These are phyloP conservation scores for Eimeria falciformis DNA, from an alignment of 169 alveolate species.

Conservation along the genomic window DNA sequence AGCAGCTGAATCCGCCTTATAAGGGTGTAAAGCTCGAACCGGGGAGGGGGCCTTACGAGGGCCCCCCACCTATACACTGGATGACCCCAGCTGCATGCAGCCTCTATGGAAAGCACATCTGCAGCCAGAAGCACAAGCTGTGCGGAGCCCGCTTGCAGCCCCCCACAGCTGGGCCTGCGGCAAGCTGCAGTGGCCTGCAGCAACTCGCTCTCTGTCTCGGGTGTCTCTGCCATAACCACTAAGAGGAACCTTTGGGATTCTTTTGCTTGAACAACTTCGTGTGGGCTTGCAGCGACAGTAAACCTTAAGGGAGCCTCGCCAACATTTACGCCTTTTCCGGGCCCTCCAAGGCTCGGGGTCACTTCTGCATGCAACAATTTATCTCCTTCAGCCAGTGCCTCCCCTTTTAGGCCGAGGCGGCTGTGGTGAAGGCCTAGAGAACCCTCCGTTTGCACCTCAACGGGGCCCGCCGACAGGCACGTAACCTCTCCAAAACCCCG, in stretches of 20 bases:
- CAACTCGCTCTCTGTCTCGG: conserved; percentile 32
- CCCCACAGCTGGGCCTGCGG: conserved; percentile 28
- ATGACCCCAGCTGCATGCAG: background rate
- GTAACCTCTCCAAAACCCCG: background rate
- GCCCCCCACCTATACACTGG: background rate
- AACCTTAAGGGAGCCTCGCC: background rate
- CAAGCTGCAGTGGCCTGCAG: conserved; percentile 47
- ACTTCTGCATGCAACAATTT: background rate
- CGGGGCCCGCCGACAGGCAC: background rate
- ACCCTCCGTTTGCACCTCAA: background rate
- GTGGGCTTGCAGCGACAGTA: background rate
- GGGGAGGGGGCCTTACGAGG: background rate
- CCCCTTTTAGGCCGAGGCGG: background rate
- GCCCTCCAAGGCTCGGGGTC: background rate
- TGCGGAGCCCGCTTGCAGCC: conserved; percentile 10
- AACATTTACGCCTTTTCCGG: background rate
- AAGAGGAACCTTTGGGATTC: background rate
- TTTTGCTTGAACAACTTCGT: background rate
- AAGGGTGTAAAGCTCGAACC: conserved; percentile 1
- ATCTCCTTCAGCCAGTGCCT: background rate
- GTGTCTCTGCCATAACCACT: conserved; percentile 27
- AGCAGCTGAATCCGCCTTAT: conserved; percentile 7
- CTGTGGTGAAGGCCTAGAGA: background rate
- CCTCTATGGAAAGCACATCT: background rate
- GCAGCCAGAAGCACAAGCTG: background rate